Evolutionary conservation across 2,329 filamentous ascomycete genomes (phyloP), one percentile per base, ranked within the genome.

Genomic region (Aspergillus quadricinctus): DNA sequence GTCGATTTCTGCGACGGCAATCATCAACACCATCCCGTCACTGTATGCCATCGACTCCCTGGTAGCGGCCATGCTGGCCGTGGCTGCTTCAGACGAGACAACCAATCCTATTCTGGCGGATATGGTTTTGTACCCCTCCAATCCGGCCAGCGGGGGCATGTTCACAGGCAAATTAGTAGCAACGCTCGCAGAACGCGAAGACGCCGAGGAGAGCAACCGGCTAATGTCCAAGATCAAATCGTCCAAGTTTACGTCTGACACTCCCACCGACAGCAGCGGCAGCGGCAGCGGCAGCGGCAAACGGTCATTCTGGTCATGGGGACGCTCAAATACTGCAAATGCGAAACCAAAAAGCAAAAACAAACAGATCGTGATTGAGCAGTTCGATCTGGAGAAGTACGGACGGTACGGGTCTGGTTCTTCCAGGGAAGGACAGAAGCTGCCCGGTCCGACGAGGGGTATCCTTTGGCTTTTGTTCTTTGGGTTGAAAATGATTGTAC

Each of bases 41-140:
- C 62, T 79, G 29, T 80, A 80, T 56, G 74, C 75, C 7, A 75
- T 80, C 37, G 78, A 81, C 59, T 76, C 77, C 4, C 63, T 80
- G 11, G 65, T 81, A 48, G 73, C 76, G 1, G 74, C 78, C 4
- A 68, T 80, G 7, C 63, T 81, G 19, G 71, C 75, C 2, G 73
- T 79, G 17, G 76, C 76, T 0, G 69, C 77, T 52, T 73, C 75
- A 1, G 77, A 80, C 50, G 67, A 75, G 53, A 61, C 64, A 11
- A 77, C 72, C 1, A 77, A 72, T 27, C 67, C 67, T 0, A 66
- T 75, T 5, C 60, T 79, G 3, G 71, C 68, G 4, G 67, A 70
- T 29, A 75, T 77, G 67, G 58, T 64, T 4, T 57, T 74, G 10
- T 66, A 66, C 29, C 43, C 29, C n/a, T 54, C 48, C 7, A 53